Evolutionary conservation across 2,329 filamentous ascomycete species (phyloP).

Genomic region (Aspergillus aculeatinus): DNA sequence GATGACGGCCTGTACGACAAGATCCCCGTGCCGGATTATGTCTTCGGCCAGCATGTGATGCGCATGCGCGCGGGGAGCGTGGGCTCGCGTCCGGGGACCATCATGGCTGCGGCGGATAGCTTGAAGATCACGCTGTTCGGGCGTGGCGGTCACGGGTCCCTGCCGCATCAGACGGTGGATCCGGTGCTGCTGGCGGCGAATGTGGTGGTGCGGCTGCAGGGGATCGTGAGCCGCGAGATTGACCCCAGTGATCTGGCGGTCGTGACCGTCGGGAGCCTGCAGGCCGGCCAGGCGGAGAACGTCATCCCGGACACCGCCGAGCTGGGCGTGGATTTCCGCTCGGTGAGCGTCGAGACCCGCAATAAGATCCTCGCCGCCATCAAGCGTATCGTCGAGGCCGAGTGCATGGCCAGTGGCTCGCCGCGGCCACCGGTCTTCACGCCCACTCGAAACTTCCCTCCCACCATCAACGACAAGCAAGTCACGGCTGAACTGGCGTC

Average conservation of each 20-base stretch:
- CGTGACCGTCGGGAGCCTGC: constrained; percentile 59
- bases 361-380: constrained; percentile 50
- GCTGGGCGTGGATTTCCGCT: constrained; percentile 57
- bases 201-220: constrained; percentile 59
- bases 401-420: constrained; percentile 53
- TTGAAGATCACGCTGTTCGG: constrained; percentile 58
- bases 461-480: constrained; percentile 52
- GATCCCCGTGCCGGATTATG: constrained; percentile 56
- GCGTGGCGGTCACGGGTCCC: constrained; percentile 58
- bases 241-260: constrained; percentile 55
- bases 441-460: constrained; percentile 52
- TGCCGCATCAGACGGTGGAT: constrained; percentile 58
- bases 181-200: constrained; percentile 59
- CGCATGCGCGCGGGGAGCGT: constrained; percentile 42
- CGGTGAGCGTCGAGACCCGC: constrained; percentile 48
- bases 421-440: constrained; percentile 50
- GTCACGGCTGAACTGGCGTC: constrained; percentile 47
- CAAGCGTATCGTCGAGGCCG: constrained; percentile 57
- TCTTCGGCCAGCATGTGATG: constrained; percentile 60
- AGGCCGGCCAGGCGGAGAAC: constrained; percentile 61
- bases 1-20: constrained; percentile 56
- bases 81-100: constrained; percentile 38
- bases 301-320: constrained; percentile 58
- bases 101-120: constrained; percentile 47
- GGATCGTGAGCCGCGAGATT: constrained; percentile 57